Percentiles rank a stretch among this genome's conserved stretches.
Evolutionary conservation across 495 filamentous ascomycete species (phyloP).

Genomic region (Parmelia sp.): DNA sequence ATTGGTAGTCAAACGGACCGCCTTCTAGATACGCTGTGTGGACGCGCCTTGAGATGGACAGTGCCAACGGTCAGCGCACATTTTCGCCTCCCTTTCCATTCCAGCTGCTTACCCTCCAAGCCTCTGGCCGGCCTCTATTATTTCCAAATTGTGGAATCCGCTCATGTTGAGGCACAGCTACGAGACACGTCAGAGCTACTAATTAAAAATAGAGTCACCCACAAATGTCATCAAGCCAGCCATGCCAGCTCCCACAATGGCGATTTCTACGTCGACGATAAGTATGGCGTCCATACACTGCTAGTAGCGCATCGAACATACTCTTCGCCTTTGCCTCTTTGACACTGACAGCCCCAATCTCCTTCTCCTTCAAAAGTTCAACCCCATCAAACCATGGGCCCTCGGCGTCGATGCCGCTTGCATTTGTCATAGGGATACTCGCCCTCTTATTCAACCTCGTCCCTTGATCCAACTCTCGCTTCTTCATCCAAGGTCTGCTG

Average conservation of each 20-base stretch:
- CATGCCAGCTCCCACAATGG: slow-evolving; percentile 66
- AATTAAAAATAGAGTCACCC: not conserved
- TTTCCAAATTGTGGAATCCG: slow-evolving; percentile 51
- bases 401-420: slow-evolving; percentile 48
- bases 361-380: slow-evolving; percentile 50
- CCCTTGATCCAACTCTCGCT: slow-evolving; percentile 30
- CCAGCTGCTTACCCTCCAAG: slow-evolving; percentile 37
- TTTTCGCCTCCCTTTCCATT: slow-evolving; percentile 24
- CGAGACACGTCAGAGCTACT: not conserved
- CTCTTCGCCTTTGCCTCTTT: not conserved
- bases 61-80: not conserved
- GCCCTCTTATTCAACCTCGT: slow-evolving; percentile 25
- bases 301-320: not conserved
- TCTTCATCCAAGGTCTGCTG: slow-evolving; percentile 23
- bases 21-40: slow-evolving; percentile 30
- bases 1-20: slow-evolving; percentile 59
- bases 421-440: slow-evolving; percentile 41
- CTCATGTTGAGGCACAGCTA: slow-evolving; percentile 44
- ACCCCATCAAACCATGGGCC: slow-evolving; percentile 70
- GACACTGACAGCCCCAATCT: slow-evolving; percentile 20
- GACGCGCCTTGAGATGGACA: not conserved
- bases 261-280: slow-evolving; percentile 34
- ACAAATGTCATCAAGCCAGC: slow-evolving; percentile 54
- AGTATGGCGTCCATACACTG: not conserved
- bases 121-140: slow-evolving; percentile 44